These are phyloP conservation scores for Ceratobasidium sp. DNA, from an alignment of 1,284 basidiomycete species.

Conservation along the genomic window DNA sequence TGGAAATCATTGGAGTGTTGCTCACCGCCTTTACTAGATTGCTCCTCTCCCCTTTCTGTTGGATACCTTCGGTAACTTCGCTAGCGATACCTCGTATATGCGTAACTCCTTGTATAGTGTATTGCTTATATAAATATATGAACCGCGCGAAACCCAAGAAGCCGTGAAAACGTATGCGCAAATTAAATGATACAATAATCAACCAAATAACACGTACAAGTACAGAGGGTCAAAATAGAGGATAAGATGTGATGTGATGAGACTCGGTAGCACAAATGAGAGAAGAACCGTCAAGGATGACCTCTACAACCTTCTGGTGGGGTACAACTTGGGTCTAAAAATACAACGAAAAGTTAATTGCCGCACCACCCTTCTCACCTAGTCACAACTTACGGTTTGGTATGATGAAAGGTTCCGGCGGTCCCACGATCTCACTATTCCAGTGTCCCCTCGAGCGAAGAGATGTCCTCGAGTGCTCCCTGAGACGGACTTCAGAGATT, in stretches of 20 bases:
- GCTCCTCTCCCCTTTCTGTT: neutral
- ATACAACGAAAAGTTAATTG: neutral
- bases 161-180: neutral
- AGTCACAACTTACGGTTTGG: constrained; percentile 21
- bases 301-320: constrained; percentile 29
- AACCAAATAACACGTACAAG: neutral
- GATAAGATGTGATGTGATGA: constrained; percentile 33
- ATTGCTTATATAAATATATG: neutral
- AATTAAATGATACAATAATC: constrained; percentile 26
- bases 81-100: neutral
- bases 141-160: neutral
- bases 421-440: constrained; percentile 39
- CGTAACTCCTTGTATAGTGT: neutral
- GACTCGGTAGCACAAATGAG: constrained; percentile 35
- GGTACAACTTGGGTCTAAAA: constrained; percentile 18
- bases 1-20: constrained; percentile 12
- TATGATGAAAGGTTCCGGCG: constrained; percentile 17
- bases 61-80: neutral
- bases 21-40: constrained; percentile 17
- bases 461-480: constrained; percentile 15
- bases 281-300: neutral
- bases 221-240: constrained; percentile 21
- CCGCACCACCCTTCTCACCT: neutral
- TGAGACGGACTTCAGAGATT: neutral
- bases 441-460: constrained; percentile 31